phyloP scores from a whole-genome alignment of 1,284 basidiomycete species.

The Marasmius fiardii region DNA sequence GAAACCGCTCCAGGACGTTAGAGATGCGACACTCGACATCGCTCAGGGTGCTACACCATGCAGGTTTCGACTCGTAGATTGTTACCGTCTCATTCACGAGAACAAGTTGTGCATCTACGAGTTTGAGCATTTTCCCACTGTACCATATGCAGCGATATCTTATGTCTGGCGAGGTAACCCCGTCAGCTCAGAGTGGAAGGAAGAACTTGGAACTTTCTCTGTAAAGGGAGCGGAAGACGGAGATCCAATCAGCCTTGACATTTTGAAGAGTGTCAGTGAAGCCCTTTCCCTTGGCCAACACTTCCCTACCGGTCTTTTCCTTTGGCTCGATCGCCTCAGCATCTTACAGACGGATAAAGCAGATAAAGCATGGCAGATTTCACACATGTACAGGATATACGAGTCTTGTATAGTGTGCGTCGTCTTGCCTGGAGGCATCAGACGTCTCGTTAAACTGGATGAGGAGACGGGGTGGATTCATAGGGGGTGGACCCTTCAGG shows the following conservation, averaged over 20 bases:
- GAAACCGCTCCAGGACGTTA: neutral
- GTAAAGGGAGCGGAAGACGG: conserved; percentile 17
- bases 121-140: conserved; percentile 2
- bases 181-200: neutral
- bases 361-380: conserved; percentile 4
- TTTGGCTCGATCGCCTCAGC: conserved; percentile 7
- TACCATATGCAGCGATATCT: conserved; percentile 14
- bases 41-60: conserved; percentile 8
- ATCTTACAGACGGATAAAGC: conserved; percentile 1
- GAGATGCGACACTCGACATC: conserved; percentile 6
- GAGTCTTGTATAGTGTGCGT: conserved; percentile 1
- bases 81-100: conserved; percentile 1
- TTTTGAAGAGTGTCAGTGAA: conserved; percentile 8
- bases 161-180: conserved; percentile 16
- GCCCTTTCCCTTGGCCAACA: conserved; percentile 3
- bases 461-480: conserved; percentile 5
- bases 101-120: conserved; percentile 8
- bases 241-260: conserved; percentile 17
- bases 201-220: conserved; percentile 4
- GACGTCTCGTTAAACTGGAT: neutral
- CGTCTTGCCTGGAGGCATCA: neutral
- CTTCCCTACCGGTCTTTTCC: conserved; percentile 1
- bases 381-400: neutral
- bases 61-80: conserved; percentile 11
- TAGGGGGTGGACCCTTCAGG: conserved; percentile 5